A percentile compares a stretch with the other conserved stretches of the same genome.
phyloP scores from a whole-genome alignment of 2,329 filamentous ascomycete species.

The Didymella lethalis region DNA sequence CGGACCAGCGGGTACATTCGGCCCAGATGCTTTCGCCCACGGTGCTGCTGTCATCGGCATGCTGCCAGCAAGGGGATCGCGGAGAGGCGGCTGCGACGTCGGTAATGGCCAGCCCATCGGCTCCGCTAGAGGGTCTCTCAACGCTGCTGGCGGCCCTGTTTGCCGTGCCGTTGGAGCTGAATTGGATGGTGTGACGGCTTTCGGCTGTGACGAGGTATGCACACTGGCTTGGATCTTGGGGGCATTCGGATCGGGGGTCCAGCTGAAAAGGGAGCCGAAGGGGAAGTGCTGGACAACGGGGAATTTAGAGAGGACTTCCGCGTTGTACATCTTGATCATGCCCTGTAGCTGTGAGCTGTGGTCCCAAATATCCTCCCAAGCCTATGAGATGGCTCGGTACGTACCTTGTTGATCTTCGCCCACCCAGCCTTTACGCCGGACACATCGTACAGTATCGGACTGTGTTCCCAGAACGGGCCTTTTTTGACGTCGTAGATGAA shows the following conservation, averaged over 20 bases:
- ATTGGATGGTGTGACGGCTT: slow-evolving; percentile 28
- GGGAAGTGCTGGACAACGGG: slow-evolving; percentile 94
- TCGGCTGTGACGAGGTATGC: slow-evolving; percentile 50
- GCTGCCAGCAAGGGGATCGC: slow-evolving; percentile 11
- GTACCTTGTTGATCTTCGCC: slow-evolving; percentile 87
- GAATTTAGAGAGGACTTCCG: slow-evolving; percentile 94
- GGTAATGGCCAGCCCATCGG: no score
- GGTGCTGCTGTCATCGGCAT: slow-evolving; percentile 15
- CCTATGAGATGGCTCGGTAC: neutral
- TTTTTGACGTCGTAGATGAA: slow-evolving; percentile 98
- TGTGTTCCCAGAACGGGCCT: slow-evolving; percentile 94
- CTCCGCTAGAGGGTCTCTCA: slow-evolving; percentile 27
- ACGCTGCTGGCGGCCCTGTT: slow-evolving; percentile 26
- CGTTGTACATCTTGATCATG: slow-evolving; percentile 99
- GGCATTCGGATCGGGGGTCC: slow-evolving; percentile 56
- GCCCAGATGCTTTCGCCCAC: slow-evolving; percentile 2
- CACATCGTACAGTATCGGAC: slow-evolving; percentile 91
- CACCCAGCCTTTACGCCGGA: slow-evolving; percentile 88
- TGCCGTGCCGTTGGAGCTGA: slow-evolving; percentile 31
- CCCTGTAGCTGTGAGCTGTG: slow-evolving; percentile 62
- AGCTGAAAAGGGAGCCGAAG: slow-evolving; percentile 59
- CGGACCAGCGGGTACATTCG: slow-evolving; percentile 35
- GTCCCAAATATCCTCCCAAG: neutral
- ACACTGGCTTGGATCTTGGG: slow-evolving; percentile 41
- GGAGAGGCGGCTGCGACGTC: neutral